Evolutionary conservation across 2,329 filamentous ascomycete species (phyloP), one percentile per base, ranked within the genome.

Genomic region (Bipolaris cookei): DNA sequence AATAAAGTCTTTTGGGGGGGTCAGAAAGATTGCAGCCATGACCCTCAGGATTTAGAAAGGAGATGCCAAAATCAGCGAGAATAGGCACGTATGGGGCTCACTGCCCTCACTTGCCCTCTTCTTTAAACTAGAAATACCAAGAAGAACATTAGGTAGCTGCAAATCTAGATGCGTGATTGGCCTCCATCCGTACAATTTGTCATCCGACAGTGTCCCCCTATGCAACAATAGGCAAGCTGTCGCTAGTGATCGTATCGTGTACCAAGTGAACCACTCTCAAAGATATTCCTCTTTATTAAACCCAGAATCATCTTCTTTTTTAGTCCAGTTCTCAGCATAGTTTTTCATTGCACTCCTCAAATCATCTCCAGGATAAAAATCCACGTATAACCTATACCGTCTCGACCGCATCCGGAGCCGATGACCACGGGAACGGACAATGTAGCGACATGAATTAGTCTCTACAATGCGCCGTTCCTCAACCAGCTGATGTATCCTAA

Each of bases 401-500:
- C 32, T 39, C 13, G 46, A 16, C n/a, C 8, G 11, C 59, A 64
- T 64, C 50, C 58, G 54, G 3, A 61, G 14, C 35, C 61, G 35
- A 45, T 61, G 44, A n/a, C 54, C 59, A 14, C 49, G 42, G 20
- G 38, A 30, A 11, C 38, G 28, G 13, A 64, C 35, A 6, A 66
- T 30, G 30, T 39, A 35, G n/a, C 44, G 13, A 16, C 46, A 23
- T 4, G 18, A 49, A n/a, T 5, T 16, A 11, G 14, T 7, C 35
- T 30, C 30, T 16, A n/a, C 48, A 30, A 3, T 30, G 7, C 20
- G 50, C n/a, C 4, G 28, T 28, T 30, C 23, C 25, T 63, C 58
- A 6, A 66, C 34, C 1, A 61, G 37, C n/a, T 52, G 6, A 35
- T 61, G 61, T 10, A 61, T 56, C 13, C 39, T 14, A 20, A 63